Base-by-base conservation (phyloP, 768 basidiomycete species). In the Nidularia sp. region DNA sequence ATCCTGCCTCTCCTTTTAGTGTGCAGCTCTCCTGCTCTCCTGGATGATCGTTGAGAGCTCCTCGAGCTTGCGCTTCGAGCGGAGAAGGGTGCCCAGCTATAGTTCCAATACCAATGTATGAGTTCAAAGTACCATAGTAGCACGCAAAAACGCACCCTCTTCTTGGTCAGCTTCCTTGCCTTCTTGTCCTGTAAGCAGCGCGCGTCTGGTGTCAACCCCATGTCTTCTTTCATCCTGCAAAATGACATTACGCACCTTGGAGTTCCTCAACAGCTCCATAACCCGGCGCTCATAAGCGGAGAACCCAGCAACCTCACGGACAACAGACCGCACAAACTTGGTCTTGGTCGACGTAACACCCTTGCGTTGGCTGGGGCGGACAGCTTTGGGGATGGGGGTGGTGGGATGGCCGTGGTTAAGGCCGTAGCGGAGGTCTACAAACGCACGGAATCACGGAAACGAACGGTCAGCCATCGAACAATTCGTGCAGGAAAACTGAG, bases 1-100 rank as follows among this genome's bases (percentile, higher is more conserved):
- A 51, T 31, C 25, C 44, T 33, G 45, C 41, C 12, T 25, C 33
- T 43, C 54, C 31, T 34, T 58, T 66, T 71, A 78, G 65, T 80
- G 78, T 35, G 69, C 72, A 36, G 83, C 78, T 75, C 90, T 79
- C 78, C 90, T 85, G 79, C 88, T 90, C 81, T 93, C 90, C 77
- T 90, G 88, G 77, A 99, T 96, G 68, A 98, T 84, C 50, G 66
- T 84, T 55, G 86, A 77, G 61, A 99, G 84, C 76, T 99, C 96
- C 75, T 99, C 97, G 68, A 99, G 73, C 84, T 99, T 99, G 78
- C 93, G 88, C 79, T 98, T 99, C 61, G 95, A 96, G 62, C 97
- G 93, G 66, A 95, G 78, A 61, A 98, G 83, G n/a, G 97, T 98
- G 35, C 97, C 97, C 65, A 99, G 87, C 93, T 94, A 63, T 29